Conservation (phyloP, 106 monocot genomes). For the Allium cepa region DNA sequence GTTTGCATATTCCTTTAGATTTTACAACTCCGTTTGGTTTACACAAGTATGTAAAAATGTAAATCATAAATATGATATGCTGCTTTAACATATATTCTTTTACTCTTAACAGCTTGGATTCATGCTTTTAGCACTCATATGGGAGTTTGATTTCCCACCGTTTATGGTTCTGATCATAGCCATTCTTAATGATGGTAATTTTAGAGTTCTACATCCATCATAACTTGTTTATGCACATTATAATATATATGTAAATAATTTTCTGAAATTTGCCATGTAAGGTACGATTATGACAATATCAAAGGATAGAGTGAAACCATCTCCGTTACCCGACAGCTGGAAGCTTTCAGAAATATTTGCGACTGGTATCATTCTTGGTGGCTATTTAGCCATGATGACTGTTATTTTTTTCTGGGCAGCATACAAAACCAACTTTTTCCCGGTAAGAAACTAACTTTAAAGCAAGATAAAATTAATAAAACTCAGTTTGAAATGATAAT, state of each 20-base stretch:
- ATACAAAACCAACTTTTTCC: constrained; percentile 59
- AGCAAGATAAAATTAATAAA: no score
- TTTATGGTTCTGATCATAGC: constrained; percentile 77
- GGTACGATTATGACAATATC: constrained; percentile 77
- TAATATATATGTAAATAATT: background rate
- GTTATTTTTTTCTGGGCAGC: constrained; percentile 76
- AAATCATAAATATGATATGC: no score
- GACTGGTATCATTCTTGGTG: constrained; percentile 53
- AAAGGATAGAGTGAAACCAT: constrained; percentile 66
- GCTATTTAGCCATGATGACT: constrained; percentile 66
- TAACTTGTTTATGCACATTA: no score
- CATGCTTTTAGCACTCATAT: constrained; percentile 51
- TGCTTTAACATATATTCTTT: no score
- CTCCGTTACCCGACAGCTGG: constrained; percentile 74
- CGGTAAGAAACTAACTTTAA: constrained; percentile 14
- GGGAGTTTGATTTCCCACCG: constrained; percentile 66
- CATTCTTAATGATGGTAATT: constrained; percentile 53
- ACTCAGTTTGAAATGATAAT: no score
- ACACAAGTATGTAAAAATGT: background rate
- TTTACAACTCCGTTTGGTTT: background rate
- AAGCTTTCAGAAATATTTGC: constrained; percentile 63
- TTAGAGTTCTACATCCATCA: background rate
- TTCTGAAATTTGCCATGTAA: constrained; percentile 6
- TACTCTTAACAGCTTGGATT: constrained; percentile 39
- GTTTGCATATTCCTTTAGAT: no score